Base-by-base conservation (phyloP, 805 yeast species). In the Ogataea populi-albae region DNA sequence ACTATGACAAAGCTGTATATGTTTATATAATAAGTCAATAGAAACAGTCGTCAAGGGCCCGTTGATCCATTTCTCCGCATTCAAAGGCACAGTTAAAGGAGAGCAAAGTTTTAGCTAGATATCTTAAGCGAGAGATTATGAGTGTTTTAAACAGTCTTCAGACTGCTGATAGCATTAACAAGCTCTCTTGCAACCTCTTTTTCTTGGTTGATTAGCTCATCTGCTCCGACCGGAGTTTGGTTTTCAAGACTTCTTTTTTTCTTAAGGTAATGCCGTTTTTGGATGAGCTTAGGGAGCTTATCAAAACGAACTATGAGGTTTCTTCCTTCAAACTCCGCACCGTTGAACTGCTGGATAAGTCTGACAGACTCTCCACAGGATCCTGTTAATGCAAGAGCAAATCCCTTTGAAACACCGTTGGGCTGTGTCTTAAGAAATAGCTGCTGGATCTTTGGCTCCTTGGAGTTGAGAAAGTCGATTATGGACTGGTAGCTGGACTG, bases 231-330 rank as follows among this genome's bases (percentile, higher is more conserved):
- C 9, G 11, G 18, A 8, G 23, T 30, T 19, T 37, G 26, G 12
- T 26, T 4, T 26, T 12, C 29, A 33, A 20, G 33, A 26, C 41
- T 47, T 18, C 40, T 44, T 18, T 38, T 43, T 26, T 46, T 50
- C 26, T 49, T 52, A 37, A 45, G 27, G 23, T 45, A 43, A 40
- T 52, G 59, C 25, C 52, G 45, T 32, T 38, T 49, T 21, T 45
- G 37, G 22, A 55, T 61, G 50, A 59, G 57, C 31, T 62, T 68
- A 1, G 80, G 79, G 40, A 63, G 71, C 43, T 68, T 66, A 49
- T 81, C 86, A 49, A 64, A 77, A 17, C 86, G 55, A 2, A 81
- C 86, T 3, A 81, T 76, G 20, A 81, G 57, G 5, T 65, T 59
- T 25, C 88, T 61, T 1, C 86, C 85, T 50, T 75, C 73, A 48